Evolutionary conservation across 208 protist genomes (phyloP), one percentile per base, ranked within the genome.

Genomic region (Crithidia sp.): DNA sequence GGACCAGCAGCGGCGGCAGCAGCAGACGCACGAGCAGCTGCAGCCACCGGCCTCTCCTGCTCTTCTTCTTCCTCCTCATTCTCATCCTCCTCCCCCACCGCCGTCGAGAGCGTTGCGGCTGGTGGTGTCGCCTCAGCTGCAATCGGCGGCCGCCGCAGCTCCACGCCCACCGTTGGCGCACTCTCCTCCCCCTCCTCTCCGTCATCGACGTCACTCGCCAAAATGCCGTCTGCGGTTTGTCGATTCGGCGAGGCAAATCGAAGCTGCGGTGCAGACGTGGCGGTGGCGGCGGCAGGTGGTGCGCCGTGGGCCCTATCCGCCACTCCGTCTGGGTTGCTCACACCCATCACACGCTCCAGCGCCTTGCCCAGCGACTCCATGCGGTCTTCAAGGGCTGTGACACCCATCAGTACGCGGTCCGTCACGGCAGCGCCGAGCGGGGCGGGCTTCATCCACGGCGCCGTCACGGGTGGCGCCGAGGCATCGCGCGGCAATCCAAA

Each of bases 341-440:
- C 71, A 0, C 43, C 79, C 52, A 77, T 87, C n/a, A 79, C 82
- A 14, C 45, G 37, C 56, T 86, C 87, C 4, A 91, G 52, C 7
- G 78, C 84, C 10, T 59, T 66, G 7, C 84, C 84, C n/a, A 88
- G 72, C 5, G 83, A 85, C 77, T 87, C 85, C 55, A 92, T 73
- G 16, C 82, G 80, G 36, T 82, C 60, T 65, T 92, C 84, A 70
- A 88, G 69, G 44, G 85, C 78, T 5, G 61, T 66, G n/a, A 89
- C 76, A 3, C 84, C 76, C 41, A 58, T 71, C 54, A 82, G 44
- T 39, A 83, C 41, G 43, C 53, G 56, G 66, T 81, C 77, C 8
- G 74, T 62, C n/a, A 89, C 61, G 7, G 36, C 58, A 4, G 55
- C 55, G 4, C 55, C 65, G 16, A 72, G 5, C 16, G 65, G 39